Conservation (phyloP, 495 filamentous ascomycete species). For the Podospora bellae-mahoneyi region DNA sequence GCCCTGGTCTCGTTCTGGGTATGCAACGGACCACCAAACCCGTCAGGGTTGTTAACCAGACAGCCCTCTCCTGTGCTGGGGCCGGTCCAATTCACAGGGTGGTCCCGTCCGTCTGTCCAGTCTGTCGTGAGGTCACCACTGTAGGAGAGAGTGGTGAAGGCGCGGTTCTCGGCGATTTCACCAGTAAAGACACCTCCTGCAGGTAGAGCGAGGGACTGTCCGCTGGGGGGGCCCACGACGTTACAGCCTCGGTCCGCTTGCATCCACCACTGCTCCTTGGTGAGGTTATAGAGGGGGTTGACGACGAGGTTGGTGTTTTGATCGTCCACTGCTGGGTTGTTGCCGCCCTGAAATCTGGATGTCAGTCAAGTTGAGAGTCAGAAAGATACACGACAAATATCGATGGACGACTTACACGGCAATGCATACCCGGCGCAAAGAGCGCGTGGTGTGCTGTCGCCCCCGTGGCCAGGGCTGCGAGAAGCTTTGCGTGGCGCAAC, state of each 20-base stretch:
- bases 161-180: slow-evolving; percentile 54
- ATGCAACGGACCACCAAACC: slow-evolving; percentile 43
- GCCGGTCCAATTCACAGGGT: slow-evolving; percentile 47
- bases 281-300: slow-evolving; percentile 43
- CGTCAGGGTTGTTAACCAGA: slow-evolving; percentile 29
- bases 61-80: slow-evolving; percentile 29
- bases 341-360: slow-evolving; percentile 26
- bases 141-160: slow-evolving; percentile 48
- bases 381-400: not conserved
- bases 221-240: slow-evolving; percentile 37
- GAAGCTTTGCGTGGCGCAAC: not conserved
- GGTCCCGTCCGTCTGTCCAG: slow-evolving; percentile 48
- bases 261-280: slow-evolving; percentile 50
- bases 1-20: slow-evolving; percentile 43
- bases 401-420: slow-evolving; percentile 17
- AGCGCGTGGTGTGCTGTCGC: slow-evolving; percentile 43
- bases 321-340: slow-evolving; percentile 32
- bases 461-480: slow-evolving; percentile 27
- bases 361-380: not conserved
- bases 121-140: slow-evolving; percentile 37
- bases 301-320: slow-evolving; percentile 44
- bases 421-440: slow-evolving; percentile 52
- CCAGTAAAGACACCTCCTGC: slow-evolving; percentile 52
- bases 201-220: slow-evolving; percentile 48
- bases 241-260: slow-evolving; percentile 50